phyloP scores from a whole-genome alignment of 2,329 filamentous ascomycete species.

The Emmonsia crescens region DNA sequence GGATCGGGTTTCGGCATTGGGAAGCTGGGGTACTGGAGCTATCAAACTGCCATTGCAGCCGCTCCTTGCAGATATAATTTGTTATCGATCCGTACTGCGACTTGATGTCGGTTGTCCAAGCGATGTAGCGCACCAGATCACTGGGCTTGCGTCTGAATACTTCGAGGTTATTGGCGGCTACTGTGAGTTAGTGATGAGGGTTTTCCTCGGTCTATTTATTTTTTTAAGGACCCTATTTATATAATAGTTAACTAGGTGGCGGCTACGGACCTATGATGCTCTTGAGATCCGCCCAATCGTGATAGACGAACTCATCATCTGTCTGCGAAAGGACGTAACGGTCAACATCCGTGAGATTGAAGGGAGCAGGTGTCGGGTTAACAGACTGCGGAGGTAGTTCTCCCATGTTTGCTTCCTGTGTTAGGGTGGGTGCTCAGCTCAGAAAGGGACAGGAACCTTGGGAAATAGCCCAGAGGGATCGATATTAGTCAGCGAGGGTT shows the following conservation, averaged over 20 bases:
- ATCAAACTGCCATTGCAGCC: slow-evolving; percentile 42
- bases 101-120: slow-evolving; percentile 47
- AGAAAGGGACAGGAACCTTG: too few relatives aligned
- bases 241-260: neutral
- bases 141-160: slow-evolving; percentile 49
- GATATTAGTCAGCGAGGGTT: too few relatives aligned
- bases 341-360: slow-evolving; percentile 41
- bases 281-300: slow-evolving; percentile 43
- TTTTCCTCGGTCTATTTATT: neutral
- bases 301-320: slow-evolving; percentile 42
- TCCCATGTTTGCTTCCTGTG: slow-evolving; percentile 4
- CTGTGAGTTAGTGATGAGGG: slow-evolving; percentile 5
- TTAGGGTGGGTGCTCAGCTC: too few relatives aligned
- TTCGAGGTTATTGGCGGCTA: slow-evolving; percentile 43
- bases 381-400: neutral
- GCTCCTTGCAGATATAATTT: slow-evolving; percentile 45
- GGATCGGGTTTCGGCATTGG: slow-evolving; percentile 31
- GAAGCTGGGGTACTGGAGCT: slow-evolving; percentile 13
- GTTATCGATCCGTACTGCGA: slow-evolving; percentile 45
- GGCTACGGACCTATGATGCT: slow-evolving; percentile 39
- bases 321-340: slow-evolving; percentile 39
- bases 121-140: slow-evolving; percentile 48
- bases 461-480: too few relatives aligned
- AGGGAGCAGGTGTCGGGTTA: slow-evolving; percentile 20
- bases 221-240: neutral